A percentile compares a stretch with the other conserved stretches of the same genome.
These are phyloP conservation scores for Leptoxyphium fumago DNA, from an alignment of 2,329 filamentous ascomycete species.

Conservation along the genomic window DNA sequence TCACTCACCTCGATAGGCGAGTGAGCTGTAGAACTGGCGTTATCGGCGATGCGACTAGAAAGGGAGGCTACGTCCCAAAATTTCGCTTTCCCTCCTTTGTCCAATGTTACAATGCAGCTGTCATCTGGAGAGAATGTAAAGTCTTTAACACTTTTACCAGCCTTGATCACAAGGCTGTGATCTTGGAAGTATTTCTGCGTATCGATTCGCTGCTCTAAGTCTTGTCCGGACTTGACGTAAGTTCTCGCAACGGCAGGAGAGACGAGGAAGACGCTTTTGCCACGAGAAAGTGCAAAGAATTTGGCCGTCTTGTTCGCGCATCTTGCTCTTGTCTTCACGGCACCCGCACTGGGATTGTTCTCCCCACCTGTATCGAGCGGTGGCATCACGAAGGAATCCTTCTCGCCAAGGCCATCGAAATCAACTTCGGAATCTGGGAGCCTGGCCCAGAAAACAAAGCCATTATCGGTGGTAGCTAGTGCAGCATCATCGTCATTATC, in stretches of 20 bases:
- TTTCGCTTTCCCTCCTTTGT: slow-evolving; percentile 90
- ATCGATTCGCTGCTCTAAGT: slow-evolving; percentile 49
- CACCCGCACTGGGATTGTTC: slow-evolving; percentile 67
- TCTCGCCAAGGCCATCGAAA: slow-evolving; percentile 62
- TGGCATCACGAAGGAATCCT: slow-evolving; percentile 77
- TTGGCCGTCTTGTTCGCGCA: slow-evolving; percentile 79
- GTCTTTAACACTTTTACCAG: slow-evolving; percentile 94
- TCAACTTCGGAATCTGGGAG: slow-evolving; percentile 66
- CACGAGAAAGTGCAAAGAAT: slow-evolving; percentile 87
- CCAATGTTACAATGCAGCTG: slow-evolving; percentile 80
- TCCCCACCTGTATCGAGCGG: slow-evolving; percentile 76
- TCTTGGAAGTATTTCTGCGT: slow-evolving; percentile 78
- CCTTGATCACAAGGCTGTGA: slow-evolving; percentile 83
- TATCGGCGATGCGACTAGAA: slow-evolving; percentile 35
- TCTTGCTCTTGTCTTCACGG: slow-evolving; percentile 89
- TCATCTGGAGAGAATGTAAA: slow-evolving; percentile 97
- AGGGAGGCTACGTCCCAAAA: slow-evolving; percentile 63
- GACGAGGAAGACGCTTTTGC: slow-evolving; percentile 90
- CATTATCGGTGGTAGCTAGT: slow-evolving; percentile 84
- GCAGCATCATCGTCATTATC: slow-evolving; percentile 59
- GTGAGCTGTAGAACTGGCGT: neutral
- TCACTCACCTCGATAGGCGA: slow-evolving; percentile 53
- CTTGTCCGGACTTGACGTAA: slow-evolving; percentile 34
- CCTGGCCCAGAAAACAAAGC: slow-evolving; percentile 90
- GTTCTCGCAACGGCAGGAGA: slow-evolving; percentile 42